These are phyloP conservation scores for Aureobasidium sp. DNA, from an alignment of 2,329 filamentous ascomycete genomes.

Conservation along the genomic window DNA sequence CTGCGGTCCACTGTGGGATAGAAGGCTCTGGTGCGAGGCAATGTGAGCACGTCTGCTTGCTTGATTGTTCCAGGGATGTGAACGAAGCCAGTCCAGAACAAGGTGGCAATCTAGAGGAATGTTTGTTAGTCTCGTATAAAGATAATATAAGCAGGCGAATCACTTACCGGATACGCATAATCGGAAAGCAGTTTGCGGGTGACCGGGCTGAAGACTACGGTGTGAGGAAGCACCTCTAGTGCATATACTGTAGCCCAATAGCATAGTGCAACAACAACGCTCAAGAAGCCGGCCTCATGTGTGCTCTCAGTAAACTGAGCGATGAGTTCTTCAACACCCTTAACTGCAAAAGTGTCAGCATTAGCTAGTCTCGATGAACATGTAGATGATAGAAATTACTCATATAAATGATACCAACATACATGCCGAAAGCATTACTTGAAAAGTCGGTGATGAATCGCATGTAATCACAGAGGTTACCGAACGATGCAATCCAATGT, in stretches of 20 bases:
- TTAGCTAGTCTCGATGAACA: too few species aligned
- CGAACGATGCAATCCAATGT: conserved; percentile 47
- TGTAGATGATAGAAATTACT: conserved; percentile 17
- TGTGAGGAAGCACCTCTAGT: conserved; percentile 42
- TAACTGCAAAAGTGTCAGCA: conserved; percentile 31
- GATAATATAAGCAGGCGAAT: background rate
- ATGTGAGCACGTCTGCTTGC: conserved; percentile 32
- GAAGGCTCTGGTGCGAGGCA: conserved; percentile 40
- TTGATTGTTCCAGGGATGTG: conserved; percentile 43
- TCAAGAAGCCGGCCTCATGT: conserved; percentile 39
- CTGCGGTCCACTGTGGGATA: conserved; percentile 37
- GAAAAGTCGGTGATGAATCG: conserved; percentile 51
- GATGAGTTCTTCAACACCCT: conserved; percentile 49
- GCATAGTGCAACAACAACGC: conserved; percentile 42
- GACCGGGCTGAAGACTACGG: conserved; percentile 37
- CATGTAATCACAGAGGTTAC: conserved; percentile 51
- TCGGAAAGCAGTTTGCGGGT: conserved; percentile 43
- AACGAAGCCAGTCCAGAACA: conserved; percentile 48
- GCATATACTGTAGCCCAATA: conserved; percentile 45
- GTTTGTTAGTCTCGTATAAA: background rate
- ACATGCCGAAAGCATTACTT: conserved; percentile 46
- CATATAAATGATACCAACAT: conserved; percentile 50
- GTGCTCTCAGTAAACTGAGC: conserved; percentile 39
- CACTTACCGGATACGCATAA: conserved; percentile 42
- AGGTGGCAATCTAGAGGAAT: conserved; percentile 36